A percentile compares a stretch with the other conserved stretches of the same genome.
Evolutionary conservation across 1,284 basidiomycete genomes (phyloP).

Genomic region (Cryptococcus amylolentus): DNA sequence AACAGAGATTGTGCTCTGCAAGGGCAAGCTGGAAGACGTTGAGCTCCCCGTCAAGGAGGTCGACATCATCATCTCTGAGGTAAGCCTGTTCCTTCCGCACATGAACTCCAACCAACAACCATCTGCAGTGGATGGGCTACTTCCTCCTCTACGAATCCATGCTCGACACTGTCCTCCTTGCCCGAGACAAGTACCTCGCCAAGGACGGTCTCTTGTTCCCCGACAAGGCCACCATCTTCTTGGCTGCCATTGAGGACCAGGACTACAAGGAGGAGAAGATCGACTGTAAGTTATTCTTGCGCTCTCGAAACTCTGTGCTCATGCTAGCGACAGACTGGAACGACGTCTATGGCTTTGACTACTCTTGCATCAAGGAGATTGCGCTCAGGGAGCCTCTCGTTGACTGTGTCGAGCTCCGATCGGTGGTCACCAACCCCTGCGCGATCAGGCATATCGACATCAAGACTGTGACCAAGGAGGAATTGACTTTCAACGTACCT

Average conservation of each 20-base stretch:
- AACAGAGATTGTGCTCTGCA: constrained; percentile 86
- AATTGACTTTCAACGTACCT: constrained; percentile 77
- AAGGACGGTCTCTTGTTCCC: constrained; percentile 92
- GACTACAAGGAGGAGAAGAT: constrained; percentile 99
- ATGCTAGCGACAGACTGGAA: constrained; percentile 76
- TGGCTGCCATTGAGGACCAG: constrained; percentile 97
- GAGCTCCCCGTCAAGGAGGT: constrained; percentile 80
- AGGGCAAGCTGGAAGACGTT: constrained; percentile 95
- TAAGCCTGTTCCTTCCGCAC: constrained; percentile 18
- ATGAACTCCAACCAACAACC: neutral
- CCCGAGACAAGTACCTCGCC: constrained; percentile 94
- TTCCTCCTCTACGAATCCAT: constrained; percentile 90
- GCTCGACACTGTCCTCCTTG: constrained; percentile 96
- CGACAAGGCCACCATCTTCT: constrained; percentile 86
- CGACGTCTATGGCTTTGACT: constrained; percentile 99
- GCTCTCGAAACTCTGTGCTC: neutral
- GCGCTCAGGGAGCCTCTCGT: constrained; percentile 94
- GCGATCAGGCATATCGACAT: constrained; percentile 89
- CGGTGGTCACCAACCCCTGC: constrained; percentile 86
- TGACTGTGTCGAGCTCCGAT: constrained; percentile 92
- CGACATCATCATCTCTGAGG: constrained; percentile 98
- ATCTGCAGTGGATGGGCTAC: constrained; percentile 50
- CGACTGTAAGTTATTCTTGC: constrained; percentile 66
- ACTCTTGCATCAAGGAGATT: constrained; percentile 99
- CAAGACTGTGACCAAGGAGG: constrained; percentile 88